Conservation (phyloP, 139 green algal species). For the Microglena sp. region DNA sequence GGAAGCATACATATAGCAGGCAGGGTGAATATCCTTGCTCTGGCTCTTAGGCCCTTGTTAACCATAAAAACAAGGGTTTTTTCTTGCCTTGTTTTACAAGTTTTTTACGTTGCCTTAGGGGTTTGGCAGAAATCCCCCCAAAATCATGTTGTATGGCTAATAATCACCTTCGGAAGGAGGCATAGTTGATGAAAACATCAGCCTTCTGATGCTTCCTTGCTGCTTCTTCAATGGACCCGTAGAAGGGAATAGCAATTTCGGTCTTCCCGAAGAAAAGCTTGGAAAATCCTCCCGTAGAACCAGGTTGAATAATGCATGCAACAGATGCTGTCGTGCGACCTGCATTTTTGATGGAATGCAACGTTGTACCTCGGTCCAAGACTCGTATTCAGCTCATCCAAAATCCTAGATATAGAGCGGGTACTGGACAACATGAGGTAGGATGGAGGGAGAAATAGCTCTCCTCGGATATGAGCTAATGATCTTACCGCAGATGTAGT, state of each 20-base stretch:
- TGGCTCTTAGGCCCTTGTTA: too few relatives aligned
- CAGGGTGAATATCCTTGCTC: too few relatives aligned
- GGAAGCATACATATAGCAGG: too few relatives aligned
- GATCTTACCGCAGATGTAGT: conserved; percentile 82
- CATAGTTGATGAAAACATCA: conserved; percentile 95
- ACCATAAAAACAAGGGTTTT: too few relatives aligned
- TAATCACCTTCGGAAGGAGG: conserved; percentile 76
- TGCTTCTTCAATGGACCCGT: conserved; percentile 63
- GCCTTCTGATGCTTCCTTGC: conserved; percentile 60
- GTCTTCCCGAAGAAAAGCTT: conserved; percentile 89
- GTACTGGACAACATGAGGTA: not conserved
- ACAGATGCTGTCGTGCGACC: conserved; percentile 71
- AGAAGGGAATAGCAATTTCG: conserved; percentile 77
- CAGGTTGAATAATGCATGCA: conserved; percentile 73
- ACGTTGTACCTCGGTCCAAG: not conserved
- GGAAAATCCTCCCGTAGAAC: conserved; percentile 70
- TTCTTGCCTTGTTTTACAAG: too few relatives aligned
- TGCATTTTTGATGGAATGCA: conserved; percentile 25
- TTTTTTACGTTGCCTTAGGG: too few relatives aligned
- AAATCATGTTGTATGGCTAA: too few relatives aligned
- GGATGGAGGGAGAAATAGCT: too few relatives aligned
- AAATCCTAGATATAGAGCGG: not conserved
- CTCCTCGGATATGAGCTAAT: too few relatives aligned
- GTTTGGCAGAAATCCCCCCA: too few relatives aligned
- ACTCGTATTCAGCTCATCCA: not conserved